A percentile compares a stretch with the other conserved stretches of the same genome.
Evolutionary conservation across 352 stramenopile genomes (phyloP).

Genomic region (Globisporangium carolinianum): DNA sequence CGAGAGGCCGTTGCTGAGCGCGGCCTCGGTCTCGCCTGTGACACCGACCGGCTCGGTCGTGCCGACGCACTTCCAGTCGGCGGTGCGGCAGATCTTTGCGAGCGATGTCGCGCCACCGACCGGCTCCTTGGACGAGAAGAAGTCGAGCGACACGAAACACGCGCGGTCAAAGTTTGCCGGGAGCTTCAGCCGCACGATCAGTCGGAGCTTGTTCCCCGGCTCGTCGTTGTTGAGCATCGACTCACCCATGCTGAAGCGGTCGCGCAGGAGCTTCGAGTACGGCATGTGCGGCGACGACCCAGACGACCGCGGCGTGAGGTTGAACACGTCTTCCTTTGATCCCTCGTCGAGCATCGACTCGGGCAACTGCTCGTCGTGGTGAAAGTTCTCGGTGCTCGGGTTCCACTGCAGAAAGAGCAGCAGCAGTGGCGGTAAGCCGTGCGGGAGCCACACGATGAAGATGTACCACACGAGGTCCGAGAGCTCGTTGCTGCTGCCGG

Average conservation of each 20-base stretch:
- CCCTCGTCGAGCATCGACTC: slow-evolving; percentile 48
- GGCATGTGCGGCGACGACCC: slow-evolving; percentile 73
- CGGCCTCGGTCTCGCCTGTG: slow-evolving; percentile 51
- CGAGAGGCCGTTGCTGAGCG: slow-evolving; percentile 43
- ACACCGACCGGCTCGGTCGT: slow-evolving; percentile 74
- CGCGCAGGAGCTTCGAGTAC: slow-evolving; percentile 67
- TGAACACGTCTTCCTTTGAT: slow-evolving; percentile 82
- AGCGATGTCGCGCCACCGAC: slow-evolving; percentile 43
- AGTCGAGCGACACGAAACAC: slow-evolving; percentile 82
- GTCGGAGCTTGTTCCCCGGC: slow-evolving; percentile 65
- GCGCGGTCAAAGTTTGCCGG: slow-evolving; percentile 67
- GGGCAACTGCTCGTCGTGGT: slow-evolving; percentile 33
- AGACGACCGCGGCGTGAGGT: slow-evolving; percentile 73
- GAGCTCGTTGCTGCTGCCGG: slow-evolving; percentile 48
- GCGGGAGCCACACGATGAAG: slow-evolving; percentile 82
- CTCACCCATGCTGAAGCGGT: slow-evolving; percentile 69
- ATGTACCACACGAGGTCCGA: slow-evolving; percentile 84
- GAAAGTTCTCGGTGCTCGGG: slow-evolving; percentile 61
- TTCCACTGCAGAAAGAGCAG: slow-evolving; percentile 86
- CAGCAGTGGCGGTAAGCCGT: slow-evolving; percentile 63
- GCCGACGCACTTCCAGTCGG: slow-evolving; percentile 78
- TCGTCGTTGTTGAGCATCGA: slow-evolving; percentile 79
- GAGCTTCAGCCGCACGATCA: slow-evolving; percentile 81
- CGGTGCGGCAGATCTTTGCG: slow-evolving; percentile 41
- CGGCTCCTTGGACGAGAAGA: slow-evolving; percentile 68